Evolutionary conservation across 164 flowering plant species (phyloP), one percentile per base, ranked within the genome.

Genomic region (Annona cherimola): DNA sequence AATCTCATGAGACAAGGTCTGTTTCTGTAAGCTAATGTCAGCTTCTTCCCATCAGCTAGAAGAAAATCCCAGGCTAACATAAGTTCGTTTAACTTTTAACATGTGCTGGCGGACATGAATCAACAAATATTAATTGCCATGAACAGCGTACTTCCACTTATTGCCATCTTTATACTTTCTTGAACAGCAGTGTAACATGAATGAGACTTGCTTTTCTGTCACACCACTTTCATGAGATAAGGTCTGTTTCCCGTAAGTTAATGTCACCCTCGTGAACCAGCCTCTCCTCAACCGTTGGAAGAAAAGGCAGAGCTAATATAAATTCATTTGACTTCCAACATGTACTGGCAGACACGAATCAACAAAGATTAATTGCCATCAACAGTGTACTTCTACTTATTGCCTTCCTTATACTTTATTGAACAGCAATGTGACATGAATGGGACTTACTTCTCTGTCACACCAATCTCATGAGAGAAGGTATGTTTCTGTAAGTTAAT

Each of bases 41-140:
- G 67, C 75, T 66, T 75, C 65, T 66, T 64, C 62, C 77, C 77
- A 57, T 75, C 69, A 7, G 73, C 77, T 75, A 42, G 18, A 19
- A 35, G 40, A 11, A 43, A 14, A 61, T 44, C 57, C 57, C 12
- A 63, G 57, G n/a, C 11, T 42, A 42, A 55, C 54, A 67, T 59
- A 18, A 20, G 26, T 26, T 20, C 7, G n/a, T 42, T 62, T 41
- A 71, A 7, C 14, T 45, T 43, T 18, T 39, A 16, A 12, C 40
- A 35, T 63, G 40, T 2, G 7, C 44, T 3, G 16, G 9, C 43
- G 4, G 14, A 39, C 9, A 12, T 39, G 66, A 63, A 9, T 40
- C 26, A 18, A 41, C 3, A 60, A 59, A n/a, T 16, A 26, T 26
- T 26, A 26, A 26, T 26, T 26, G 35, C 35, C 16, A 6, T 63